phyloP scores from a whole-genome alignment of 345 rosid genomes.

The Brassica juncea region DNA sequence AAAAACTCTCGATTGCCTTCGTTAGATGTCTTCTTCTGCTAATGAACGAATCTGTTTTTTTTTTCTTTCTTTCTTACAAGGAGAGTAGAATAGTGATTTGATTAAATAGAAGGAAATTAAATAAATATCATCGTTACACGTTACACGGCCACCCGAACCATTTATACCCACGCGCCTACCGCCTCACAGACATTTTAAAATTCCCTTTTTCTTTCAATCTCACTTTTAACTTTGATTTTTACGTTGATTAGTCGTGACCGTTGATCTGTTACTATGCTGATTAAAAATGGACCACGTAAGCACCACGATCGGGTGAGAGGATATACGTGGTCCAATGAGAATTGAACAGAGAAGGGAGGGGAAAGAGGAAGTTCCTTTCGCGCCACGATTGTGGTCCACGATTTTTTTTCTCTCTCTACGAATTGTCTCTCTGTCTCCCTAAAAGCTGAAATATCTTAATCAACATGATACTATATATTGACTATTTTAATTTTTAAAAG shows the following conservation, averaged over 20 bases:
- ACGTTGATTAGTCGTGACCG: slow-evolving; percentile 36
- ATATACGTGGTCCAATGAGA: slow-evolving; percentile 48
- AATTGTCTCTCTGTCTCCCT: slow-evolving; percentile 23
- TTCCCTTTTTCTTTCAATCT: slow-evolving; percentile 9
- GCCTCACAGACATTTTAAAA: slow-evolving; percentile 33
- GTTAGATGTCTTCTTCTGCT: neutral
- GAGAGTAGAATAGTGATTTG: slow-evolving; percentile 7
- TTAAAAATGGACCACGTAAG: slow-evolving; percentile 43
- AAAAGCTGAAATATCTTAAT: slow-evolving; percentile 5
- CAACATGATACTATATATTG: neutral
- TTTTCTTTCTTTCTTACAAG: neutral
- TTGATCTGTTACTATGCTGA: slow-evolving; percentile 12
- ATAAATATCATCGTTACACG: slow-evolving; percentile 28
- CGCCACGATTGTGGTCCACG: slow-evolving; percentile 57
- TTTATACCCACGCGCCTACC: slow-evolving; percentile 42
- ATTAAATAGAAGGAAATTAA: slow-evolving; percentile 13
- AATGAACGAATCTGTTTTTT: slow-evolving; percentile 10
- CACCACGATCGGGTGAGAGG: neutral
- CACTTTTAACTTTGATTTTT: slow-evolving; percentile 30
- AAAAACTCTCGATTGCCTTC: neutral
- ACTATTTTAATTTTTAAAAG: neutral
- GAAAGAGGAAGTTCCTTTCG: slow-evolving; percentile 38
- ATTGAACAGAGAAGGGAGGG: slow-evolving; percentile 26
- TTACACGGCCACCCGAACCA: slow-evolving; percentile 4
- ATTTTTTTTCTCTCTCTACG: neutral